Conservation (phyloP, 2,329 filamentous ascomycete species). For the Zymoseptoria ardabiliae region DNA sequence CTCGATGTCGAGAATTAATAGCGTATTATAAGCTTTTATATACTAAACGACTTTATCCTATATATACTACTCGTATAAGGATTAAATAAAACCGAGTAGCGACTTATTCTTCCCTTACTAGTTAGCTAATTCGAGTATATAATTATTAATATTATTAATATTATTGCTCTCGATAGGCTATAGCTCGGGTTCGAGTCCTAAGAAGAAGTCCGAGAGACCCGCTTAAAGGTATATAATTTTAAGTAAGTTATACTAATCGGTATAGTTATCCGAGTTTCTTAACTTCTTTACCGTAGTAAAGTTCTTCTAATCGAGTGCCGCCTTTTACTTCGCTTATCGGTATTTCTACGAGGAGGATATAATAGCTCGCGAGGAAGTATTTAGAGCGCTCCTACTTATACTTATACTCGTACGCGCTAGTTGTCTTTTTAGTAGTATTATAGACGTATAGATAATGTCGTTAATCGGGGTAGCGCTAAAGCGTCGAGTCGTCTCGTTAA, state of each 20-base stretch:
- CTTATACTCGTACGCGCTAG: too few species aligned
- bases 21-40: neutral
- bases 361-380: too few species aligned
- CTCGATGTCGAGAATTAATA: neutral
- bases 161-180: neutral
- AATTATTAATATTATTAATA: neutral
- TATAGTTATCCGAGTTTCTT: neutral
- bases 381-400: too few species aligned
- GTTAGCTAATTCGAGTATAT: neutral
- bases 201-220: neutral
- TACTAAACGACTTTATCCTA: neutral
- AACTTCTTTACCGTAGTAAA: neutral
- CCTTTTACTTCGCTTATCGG: neutral
- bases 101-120: neutral
- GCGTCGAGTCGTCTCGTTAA: neutral
- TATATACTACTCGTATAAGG: neutral
- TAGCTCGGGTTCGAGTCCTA: neutral
- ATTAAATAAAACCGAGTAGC: neutral
- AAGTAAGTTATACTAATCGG: neutral
- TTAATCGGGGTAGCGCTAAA: too few species aligned
- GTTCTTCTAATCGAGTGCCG: neutral
- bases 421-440: too few species aligned
- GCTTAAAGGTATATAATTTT: neutral
- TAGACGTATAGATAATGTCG: too few species aligned
- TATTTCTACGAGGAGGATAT: too few species aligned